Evolutionary conservation across 1,284 basidiomycete genomes (phyloP).

Genomic region (Flammula alnicola): DNA sequence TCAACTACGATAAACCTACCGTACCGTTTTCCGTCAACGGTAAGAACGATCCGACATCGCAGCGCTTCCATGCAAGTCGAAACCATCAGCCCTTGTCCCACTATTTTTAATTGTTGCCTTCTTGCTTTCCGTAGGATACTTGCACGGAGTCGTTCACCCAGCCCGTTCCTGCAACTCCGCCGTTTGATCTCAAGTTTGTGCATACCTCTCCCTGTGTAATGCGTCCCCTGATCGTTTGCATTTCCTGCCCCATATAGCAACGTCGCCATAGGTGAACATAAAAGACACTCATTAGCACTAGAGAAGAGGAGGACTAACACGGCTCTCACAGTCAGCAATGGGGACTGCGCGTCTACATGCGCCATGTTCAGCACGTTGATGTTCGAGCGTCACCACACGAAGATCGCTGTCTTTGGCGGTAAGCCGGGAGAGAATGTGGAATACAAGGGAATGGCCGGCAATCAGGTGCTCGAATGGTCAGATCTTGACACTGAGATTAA

Average conservation of each 20-base stretch:
- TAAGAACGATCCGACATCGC: slow-evolving; percentile 53
- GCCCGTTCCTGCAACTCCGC: slow-evolving; percentile 51
- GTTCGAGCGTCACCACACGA: slow-evolving; percentile 60
- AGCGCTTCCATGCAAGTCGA: slow-evolving; percentile 54
- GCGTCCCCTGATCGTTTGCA: not conserved
- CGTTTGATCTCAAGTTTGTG: slow-evolving; percentile 55
- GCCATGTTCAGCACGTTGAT: slow-evolving; percentile 68
- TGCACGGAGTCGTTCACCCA: slow-evolving; percentile 46
- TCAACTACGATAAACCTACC: slow-evolving; percentile 56
- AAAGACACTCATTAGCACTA: not conserved
- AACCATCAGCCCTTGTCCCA: not conserved
- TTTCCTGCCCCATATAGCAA: slow-evolving; percentile 39
- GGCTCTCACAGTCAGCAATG: slow-evolving; percentile 39
- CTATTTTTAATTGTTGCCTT: not conserved
- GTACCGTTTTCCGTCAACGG: slow-evolving; percentile 53
- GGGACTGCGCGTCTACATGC: slow-evolving; percentile 68
- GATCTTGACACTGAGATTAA: slow-evolving; percentile 69
- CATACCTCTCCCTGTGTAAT: not conserved
- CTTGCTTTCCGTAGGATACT: slow-evolving; percentile 38
- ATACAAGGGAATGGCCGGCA: slow-evolving; percentile 71
- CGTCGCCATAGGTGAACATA: slow-evolving; percentile 52
- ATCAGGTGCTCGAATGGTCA: slow-evolving; percentile 67
- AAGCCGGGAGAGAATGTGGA: slow-evolving; percentile 56
- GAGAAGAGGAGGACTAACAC: not conserved
- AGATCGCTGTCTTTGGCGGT: slow-evolving; percentile 64